Percentiles rank a stretch among this genome's conserved stretches.
These are phyloP conservation scores for Aureobasidium pullulans DNA, from an alignment of 2,329 filamentous ascomycete species.

Conservation along the genomic window DNA sequence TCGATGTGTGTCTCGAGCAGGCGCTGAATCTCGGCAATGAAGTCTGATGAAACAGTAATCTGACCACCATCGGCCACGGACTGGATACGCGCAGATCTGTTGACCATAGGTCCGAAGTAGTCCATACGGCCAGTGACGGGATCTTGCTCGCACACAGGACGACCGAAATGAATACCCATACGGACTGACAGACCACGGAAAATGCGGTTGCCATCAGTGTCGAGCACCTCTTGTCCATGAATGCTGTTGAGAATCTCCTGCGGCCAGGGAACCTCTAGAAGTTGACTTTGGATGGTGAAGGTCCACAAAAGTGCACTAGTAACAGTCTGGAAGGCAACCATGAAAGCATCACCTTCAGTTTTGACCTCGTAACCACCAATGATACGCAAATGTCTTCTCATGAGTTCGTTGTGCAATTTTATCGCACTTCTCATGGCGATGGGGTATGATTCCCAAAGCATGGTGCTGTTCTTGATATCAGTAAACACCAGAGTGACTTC, in stretches of 20 bases:
- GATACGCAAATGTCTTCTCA: conserved; percentile 84
- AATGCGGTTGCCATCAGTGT: conserved; percentile 80
- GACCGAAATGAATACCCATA: conserved; percentile 96
- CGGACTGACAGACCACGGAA: conserved; percentile 91
- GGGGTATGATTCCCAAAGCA: conserved; percentile 91
- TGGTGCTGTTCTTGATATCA: conserved; percentile 97
- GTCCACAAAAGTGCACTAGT: conserved; percentile 93
- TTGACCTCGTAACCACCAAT: conserved; percentile 98
- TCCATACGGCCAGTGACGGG: conserved; percentile 98
- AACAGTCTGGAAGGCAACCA: conserved; percentile 96
- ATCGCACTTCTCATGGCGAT: conserved; percentile 95
- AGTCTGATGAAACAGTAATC: conserved; percentile 93
- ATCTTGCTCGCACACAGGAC: conserved; percentile 89
- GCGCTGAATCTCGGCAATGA: conserved; percentile 90
- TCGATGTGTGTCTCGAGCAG: conserved; percentile 87
- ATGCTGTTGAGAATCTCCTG: conserved; percentile 83
- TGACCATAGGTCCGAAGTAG: conserved; percentile 99
- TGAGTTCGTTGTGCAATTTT: conserved; percentile 93
- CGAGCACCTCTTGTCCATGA: conserved; percentile 72
- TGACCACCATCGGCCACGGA: conserved; percentile 93
- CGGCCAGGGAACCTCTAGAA: conserved; percentile 88
- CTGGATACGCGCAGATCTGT: conserved; percentile 89
- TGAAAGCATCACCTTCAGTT: conserved; percentile 98
- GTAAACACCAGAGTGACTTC: conserved; percentile 94
- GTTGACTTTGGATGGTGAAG: conserved; percentile 82